Base-by-base conservation (phyloP, 129 eudicot genomes). In the Glebionis coronaria region DNA sequence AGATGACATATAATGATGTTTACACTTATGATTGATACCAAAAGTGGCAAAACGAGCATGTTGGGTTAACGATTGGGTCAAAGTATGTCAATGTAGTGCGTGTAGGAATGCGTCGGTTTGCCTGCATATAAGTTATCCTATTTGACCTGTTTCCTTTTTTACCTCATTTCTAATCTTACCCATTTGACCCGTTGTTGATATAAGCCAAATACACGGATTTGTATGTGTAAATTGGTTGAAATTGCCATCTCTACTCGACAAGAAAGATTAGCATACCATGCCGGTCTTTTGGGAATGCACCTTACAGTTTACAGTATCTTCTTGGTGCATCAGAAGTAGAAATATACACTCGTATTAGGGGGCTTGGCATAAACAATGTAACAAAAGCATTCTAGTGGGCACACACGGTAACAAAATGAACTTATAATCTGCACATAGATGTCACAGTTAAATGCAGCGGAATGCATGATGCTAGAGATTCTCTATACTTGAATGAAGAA, bases 301-400 rank as follows among this genome's bases (percentile, higher is more conserved):
- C 31, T 55, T 55, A 18, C 13, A 27, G 60, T 19, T 55, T 20
- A 13, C 25, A 18, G 42, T 57, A 27, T 23, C 7, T 55, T 55
- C 60, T 55, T 2, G 4, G 60, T 18, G 29, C 60, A 20, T 11
- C 60, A 18, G 31, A 55, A 52, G 28, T 55, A 27, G 63, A 57
- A 4, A 40, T 38, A 61, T 2, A 0, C 14, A 35, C 27, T 28
- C 31, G n/a, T 28, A 66, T 3, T 8, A 25, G 46, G 70, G 70
- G 70, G 70, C 27, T 65, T n/a, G 46, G 27, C 38, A n/a, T 14
- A 65, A 25, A 8, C 10, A 20, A 55, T 56, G 61, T 56, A 56
- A 21, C 18, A 23, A 56, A 56, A n/a, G 38, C 61, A 56, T 56
- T 56, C 61, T 56, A 12, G 15, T 56, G 2, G 61, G 12, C 61